phyloP scores from a whole-genome alignment of 768 basidiomycete species.

The Russula abietina region DNA sequence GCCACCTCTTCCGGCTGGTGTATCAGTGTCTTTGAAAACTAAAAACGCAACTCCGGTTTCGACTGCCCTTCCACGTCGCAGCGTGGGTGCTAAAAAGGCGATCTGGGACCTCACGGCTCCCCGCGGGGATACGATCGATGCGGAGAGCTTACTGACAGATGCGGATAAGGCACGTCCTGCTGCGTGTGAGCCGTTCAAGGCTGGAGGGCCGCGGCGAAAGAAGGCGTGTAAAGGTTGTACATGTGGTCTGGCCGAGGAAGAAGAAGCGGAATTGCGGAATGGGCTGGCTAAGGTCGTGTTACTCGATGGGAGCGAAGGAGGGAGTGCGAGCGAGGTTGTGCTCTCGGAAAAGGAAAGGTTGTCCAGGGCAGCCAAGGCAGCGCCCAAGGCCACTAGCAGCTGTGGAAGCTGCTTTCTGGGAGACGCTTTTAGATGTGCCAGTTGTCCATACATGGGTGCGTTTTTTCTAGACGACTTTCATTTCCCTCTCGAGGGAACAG shows the following conservation, averaged over 20 bases:
- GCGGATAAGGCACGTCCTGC: slow-evolving; percentile 78
- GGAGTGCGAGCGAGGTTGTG: slow-evolving; percentile 51
- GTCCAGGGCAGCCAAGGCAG: slow-evolving; percentile 56
- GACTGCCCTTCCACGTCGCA: slow-evolving; percentile 41
- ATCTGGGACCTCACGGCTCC: slow-evolving; percentile 79
- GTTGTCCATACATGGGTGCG: slow-evolving; percentile 94
- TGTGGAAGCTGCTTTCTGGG: slow-evolving; percentile 98
- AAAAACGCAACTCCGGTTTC: slow-evolving; percentile 11
- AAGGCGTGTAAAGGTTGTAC: slow-evolving; percentile 95
- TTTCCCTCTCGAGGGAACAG: background rate
- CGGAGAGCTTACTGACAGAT: slow-evolving; percentile 75
- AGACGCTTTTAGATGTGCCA: slow-evolving; percentile 93
- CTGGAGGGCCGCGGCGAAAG: slow-evolving; percentile 59
- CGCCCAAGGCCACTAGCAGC: slow-evolving; percentile 88
- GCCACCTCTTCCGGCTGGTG: slow-evolving; percentile 42
- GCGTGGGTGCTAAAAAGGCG: slow-evolving; percentile 76
- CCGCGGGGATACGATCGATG: slow-evolving; percentile 68
- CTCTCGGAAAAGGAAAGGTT: slow-evolving; percentile 61
- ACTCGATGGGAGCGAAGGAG: slow-evolving; percentile 57
- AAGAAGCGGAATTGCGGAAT: slow-evolving; percentile 67
- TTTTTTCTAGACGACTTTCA: slow-evolving; percentile 25
- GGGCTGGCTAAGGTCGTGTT: slow-evolving; percentile 54
- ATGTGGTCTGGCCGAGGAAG: slow-evolving; percentile 92
- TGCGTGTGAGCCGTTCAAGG: slow-evolving; percentile 59
- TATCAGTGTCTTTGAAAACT: slow-evolving; percentile 41